Conservation (phyloP, 495 filamentous ascomycete species). For the Daldinia childiae region DNA sequence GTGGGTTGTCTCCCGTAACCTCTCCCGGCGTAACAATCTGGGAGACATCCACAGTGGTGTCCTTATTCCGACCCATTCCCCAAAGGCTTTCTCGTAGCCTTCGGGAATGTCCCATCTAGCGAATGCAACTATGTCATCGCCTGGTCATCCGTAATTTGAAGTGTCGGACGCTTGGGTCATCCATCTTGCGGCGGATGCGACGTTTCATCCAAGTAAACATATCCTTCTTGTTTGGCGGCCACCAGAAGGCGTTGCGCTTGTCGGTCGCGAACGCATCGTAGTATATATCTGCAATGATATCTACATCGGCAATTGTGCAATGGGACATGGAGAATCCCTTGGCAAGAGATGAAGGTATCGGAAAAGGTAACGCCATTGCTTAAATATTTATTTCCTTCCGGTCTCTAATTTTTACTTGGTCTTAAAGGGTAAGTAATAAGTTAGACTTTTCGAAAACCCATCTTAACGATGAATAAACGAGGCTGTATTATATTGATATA, state of each 20-base stretch:
- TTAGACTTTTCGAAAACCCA: not conserved
- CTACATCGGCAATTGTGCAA: constrained; percentile 31
- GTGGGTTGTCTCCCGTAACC: constrained; percentile 3
- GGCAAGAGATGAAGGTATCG: constrained; percentile 13
- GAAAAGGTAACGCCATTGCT: constrained; percentile 33
- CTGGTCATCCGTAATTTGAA: constrained; percentile 34
- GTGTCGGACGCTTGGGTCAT: constrained; percentile 36
- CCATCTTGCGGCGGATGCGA: constrained; percentile 37
- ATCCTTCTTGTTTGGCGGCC: constrained; percentile 32
- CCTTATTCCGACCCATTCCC: constrained; percentile 29
- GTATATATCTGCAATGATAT: constrained; percentile 33
- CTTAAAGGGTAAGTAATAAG: not conserved
- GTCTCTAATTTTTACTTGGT: not conserved
- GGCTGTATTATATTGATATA: not conserved
- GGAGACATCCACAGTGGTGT: not conserved
- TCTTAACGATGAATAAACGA: not conserved
- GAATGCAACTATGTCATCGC: constrained; percentile 39
- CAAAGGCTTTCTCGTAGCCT: constrained; percentile 37
- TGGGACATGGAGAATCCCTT: constrained; percentile 34
- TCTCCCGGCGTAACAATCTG: not conserved
- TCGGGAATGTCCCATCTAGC: constrained; percentile 44
- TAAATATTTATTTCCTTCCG: not conserved
- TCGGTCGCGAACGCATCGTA: constrained; percentile 34
- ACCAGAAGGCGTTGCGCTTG: constrained; percentile 42
- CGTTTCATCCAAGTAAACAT: constrained; percentile 39